Evolutionary conservation across 176 grass and related monocot genomes (phyloP).

Genomic region (Aegilops umbellulata): DNA sequence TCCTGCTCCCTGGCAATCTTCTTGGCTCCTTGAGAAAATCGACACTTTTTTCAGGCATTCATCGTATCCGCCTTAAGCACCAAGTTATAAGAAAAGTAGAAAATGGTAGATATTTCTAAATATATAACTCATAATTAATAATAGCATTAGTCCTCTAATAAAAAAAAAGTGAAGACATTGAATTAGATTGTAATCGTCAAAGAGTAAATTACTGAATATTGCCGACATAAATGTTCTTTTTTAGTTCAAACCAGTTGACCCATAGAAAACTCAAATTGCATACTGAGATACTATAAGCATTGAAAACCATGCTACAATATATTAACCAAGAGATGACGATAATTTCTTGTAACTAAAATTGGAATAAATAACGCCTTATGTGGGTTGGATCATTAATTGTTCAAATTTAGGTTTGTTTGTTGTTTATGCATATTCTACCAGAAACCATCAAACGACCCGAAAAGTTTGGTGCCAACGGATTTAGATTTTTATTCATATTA

Average conservation of each 20-base stretch:
- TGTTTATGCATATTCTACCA: neutral
- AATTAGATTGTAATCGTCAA: constrained; percentile 47
- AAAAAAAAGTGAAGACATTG: neutral
- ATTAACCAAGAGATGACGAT: neutral
- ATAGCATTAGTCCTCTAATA: neutral
- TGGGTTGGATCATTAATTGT: too few species aligned
- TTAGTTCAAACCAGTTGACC: constrained; percentile 34
- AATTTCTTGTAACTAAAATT: neutral
- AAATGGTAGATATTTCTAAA: neutral
- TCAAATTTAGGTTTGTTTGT: neutral
- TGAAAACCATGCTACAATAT: neutral
- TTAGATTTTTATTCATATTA: neutral
- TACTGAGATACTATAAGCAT: neutral
- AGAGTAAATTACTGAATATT: too few species aligned
- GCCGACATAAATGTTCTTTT: too few species aligned
- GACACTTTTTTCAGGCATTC: too few species aligned
- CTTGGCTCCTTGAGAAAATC: too few species aligned
- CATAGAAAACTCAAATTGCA: constrained; percentile 49
- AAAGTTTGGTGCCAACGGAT: neutral
- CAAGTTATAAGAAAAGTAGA: too few species aligned
- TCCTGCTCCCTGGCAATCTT: too few species aligned
- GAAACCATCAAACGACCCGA: neutral
- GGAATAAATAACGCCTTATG: neutral
- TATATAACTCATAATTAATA: neutral
- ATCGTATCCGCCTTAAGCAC: too few species aligned